Conservation (phyloP, 306 rosid genomes). For the Rosa persica region DNA sequence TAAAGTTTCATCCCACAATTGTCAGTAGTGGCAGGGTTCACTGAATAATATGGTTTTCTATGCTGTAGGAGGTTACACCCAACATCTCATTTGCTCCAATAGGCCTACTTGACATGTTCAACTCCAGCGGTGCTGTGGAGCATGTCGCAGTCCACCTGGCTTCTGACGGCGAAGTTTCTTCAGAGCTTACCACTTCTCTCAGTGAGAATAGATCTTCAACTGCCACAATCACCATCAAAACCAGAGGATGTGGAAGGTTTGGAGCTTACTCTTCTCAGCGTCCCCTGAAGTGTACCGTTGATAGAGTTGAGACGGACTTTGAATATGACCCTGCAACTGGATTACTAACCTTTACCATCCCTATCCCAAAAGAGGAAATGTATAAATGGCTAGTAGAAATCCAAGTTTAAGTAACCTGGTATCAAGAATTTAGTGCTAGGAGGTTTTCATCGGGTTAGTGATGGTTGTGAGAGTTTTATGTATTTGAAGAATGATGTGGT, state of each 20-base stretch:
- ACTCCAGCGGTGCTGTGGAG: constrained; percentile 72
- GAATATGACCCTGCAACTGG: constrained; percentile 55
- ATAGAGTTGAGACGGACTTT: constrained; percentile 39
- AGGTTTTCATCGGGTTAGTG: background rate
- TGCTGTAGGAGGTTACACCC: constrained; percentile 54
- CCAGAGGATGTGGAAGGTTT: constrained; percentile 74
- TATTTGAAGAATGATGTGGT: background rate
- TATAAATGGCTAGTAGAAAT: constrained; percentile 64
- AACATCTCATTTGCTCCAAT: constrained; percentile 73
- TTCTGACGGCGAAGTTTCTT: constrained; percentile 40
- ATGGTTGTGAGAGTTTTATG: background rate
- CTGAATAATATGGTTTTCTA: constrained; percentile 14
- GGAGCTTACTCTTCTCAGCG: constrained; percentile 71
- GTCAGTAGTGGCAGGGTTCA: background rate
- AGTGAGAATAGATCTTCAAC: constrained; percentile 40
- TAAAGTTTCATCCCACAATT: background rate
- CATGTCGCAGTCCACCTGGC: constrained; percentile 42
- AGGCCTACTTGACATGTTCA: constrained; percentile 85
- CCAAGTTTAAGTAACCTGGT: constrained; percentile 44
- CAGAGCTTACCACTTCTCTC: constrained; percentile 38
- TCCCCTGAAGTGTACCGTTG: constrained; percentile 55
- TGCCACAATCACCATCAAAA: constrained; percentile 48
- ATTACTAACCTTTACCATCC: constrained; percentile 51
- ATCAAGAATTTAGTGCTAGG: constrained; percentile 1
- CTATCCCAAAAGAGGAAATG: constrained; percentile 57